Evolutionary conservation across 257 asterid genomes (phyloP).

Genomic region (Petunia axillaris): DNA sequence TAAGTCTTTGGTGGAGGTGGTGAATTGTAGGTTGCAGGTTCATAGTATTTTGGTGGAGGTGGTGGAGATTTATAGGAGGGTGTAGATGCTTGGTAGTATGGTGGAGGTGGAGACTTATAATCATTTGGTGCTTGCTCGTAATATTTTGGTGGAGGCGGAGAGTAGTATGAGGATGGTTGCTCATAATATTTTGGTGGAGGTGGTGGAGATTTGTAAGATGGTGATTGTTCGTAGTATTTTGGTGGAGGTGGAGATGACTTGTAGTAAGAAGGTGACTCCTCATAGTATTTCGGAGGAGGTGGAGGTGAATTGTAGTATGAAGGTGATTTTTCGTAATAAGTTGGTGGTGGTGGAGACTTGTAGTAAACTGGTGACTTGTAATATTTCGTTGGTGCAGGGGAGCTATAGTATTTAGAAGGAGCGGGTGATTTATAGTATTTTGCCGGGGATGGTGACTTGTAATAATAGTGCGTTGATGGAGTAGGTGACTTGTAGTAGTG

Average conservation of each 20-base stretch:
- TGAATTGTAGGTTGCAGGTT: not conserved
- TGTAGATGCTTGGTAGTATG: too few species aligned
- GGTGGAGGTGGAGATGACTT: not conserved
- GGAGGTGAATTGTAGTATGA: not conserved
- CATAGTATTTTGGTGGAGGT: not conserved
- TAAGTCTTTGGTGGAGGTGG: not conserved
- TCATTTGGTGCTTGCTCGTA: not conserved
- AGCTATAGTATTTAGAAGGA: not conserved
- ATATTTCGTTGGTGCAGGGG: too few species aligned
- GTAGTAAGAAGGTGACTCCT: not conserved
- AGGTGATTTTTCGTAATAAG: not conserved
- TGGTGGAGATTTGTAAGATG: constrained; percentile 9
- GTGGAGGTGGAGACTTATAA: too few species aligned
- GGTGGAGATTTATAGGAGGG: not conserved
- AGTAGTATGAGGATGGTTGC: constrained; percentile 9
- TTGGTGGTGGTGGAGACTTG: not conserved
- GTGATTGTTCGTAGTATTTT: constrained; percentile 2
- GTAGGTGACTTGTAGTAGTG: not conserved
- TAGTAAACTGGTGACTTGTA: not conserved
- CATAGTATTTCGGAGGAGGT: not conserved
- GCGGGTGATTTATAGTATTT: not conserved
- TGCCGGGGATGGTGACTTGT: constrained; percentile 5
- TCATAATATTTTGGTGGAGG: constrained; percentile 17
- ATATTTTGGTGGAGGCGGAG: not conserved
- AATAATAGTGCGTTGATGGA: not conserved